Percentiles rank a stretch among this genome's conserved stretches.
phyloP scores from a whole-genome alignment of 2,329 filamentous ascomycete species.

The Aspergillus fijiensis region DNA sequence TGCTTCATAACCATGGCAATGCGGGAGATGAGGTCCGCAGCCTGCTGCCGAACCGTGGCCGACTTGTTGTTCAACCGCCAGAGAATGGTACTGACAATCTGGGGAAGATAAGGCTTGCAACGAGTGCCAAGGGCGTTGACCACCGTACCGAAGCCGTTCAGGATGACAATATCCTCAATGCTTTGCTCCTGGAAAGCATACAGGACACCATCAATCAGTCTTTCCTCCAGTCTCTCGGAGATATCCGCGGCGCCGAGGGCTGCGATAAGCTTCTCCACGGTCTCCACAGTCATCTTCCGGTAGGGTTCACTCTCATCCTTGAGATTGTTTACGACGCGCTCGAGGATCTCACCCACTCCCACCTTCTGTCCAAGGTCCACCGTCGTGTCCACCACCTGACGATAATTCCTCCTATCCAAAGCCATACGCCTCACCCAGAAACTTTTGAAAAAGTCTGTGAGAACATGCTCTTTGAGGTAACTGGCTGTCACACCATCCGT shows the following conservation, averaged over 20 bases:
- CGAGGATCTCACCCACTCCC: constrained; percentile 91
- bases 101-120: constrained; percentile 93
- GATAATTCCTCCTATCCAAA: constrained; percentile 94
- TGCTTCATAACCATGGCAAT: constrained; percentile 99
- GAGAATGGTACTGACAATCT: constrained; percentile 95
- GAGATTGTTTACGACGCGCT: constrained; percentile 88
- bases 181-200: constrained; percentile 98
- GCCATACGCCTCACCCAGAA: constrained; percentile 99
- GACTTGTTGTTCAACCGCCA: constrained; percentile 98
- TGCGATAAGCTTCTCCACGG: constrained; percentile 92
- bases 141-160: constrained; percentile 96
- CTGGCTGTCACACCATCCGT: constrained; percentile 93
- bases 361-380: constrained; percentile 97
- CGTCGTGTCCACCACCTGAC: constrained; percentile 96
- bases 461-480: constrained; percentile 91
- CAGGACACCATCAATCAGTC: constrained; percentile 90
- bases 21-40: constrained; percentile 91
- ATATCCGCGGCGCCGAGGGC: constrained; percentile 92
- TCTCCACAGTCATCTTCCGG: constrained; percentile 98
- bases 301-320: constrained; percentile 99
- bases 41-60: constrained; percentile 92
- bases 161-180: constrained; percentile 90
- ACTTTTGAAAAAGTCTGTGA: constrained; percentile 96
- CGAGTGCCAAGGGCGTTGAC: constrained; percentile 91
- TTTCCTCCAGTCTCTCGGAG: constrained; percentile 85